Base-by-base conservation (phyloP, 345 rosid species). In the Cardamine chenopodiifolia region DNA sequence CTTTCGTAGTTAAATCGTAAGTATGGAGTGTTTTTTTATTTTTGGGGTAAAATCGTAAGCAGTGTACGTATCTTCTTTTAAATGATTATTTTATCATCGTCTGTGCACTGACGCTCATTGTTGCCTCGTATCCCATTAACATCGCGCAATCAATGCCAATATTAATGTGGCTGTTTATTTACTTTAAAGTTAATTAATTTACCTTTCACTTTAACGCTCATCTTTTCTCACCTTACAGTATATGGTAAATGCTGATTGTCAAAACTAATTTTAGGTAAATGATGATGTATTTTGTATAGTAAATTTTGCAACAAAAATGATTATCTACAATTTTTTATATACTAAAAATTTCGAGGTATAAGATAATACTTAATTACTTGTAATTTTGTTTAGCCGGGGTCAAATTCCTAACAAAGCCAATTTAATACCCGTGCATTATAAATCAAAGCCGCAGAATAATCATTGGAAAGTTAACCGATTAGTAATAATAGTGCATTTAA, bases 121-220 rank as follows among this genome's bases (percentile, higher is more conserved):
- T 40, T 63, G 65, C 55, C 62, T 63, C 37, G 37, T 72, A 66
- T 47, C 72, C 78, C 72, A 74, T 37, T 57, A 42, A 74, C 72
- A 23, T 66, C 66, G 66, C 78, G 72, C 78, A 74, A 74, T 74
- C 72, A 66, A 66, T 66, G 72, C 72, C 66, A 57, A 35, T 10
- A 35, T 35, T 47, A 58, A 66, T 57, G 52, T 31, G 32, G 78
- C 14, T 44, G 14, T 42, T 48, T 35, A 17, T 42, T 42, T 11
- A 37, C 8, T 26, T 13, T 1, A 7, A 35, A 29, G 18, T 7
- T 44, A 15, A 56, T 49, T 48, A 45, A 69, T 49, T 48, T 52
- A 66, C 31, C 67, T 66, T 74, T 59, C 60, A 57, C 66, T 66
- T 66, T 57, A 40, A 14, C 22, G 64, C 62, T 31, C 42, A 37